Evolutionary conservation across 2,329 filamentous ascomycete genomes (phyloP).

Genomic region (Pyrenophora seminiperda): DNA sequence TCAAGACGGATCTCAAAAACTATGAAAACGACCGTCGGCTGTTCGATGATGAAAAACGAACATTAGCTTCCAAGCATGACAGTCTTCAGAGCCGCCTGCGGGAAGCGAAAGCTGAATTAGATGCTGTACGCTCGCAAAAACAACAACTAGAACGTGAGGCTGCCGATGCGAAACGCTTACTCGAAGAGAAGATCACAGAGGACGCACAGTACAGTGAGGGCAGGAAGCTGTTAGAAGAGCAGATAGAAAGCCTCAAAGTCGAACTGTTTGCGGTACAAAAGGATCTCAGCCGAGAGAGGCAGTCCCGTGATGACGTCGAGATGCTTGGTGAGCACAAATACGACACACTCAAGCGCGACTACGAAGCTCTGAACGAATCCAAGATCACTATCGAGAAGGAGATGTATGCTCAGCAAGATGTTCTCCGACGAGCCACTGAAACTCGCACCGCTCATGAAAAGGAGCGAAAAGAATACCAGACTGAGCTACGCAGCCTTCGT

Average conservation of each 20-base stretch:
- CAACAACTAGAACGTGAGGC: slow-evolving; percentile 85
- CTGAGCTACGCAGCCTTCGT: slow-evolving; percentile 80
- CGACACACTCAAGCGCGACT: slow-evolving; percentile 80
- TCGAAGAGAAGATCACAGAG: slow-evolving; percentile 87
- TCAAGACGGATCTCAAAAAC: slow-evolving; percentile 83
- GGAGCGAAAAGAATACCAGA: slow-evolving; percentile 86
- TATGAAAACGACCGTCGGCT: slow-evolving; percentile 78
- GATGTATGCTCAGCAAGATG: slow-evolving; percentile 93
- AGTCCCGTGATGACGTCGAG: slow-evolving; percentile 92
- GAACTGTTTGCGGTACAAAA: slow-evolving; percentile 84
- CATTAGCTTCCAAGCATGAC: slow-evolving; percentile 76
- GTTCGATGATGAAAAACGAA: slow-evolving; percentile 78
- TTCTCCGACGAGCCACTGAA: slow-evolving; percentile 82
- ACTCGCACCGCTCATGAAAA: slow-evolving; percentile 78
- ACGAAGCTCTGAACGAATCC: slow-evolving; percentile 82
- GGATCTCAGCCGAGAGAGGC: slow-evolving; percentile 86
- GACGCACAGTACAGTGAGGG: slow-evolving; percentile 82
- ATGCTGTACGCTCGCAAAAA: slow-evolving; percentile 84
- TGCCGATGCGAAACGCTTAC: slow-evolving; percentile 80
- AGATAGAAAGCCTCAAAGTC: slow-evolving; percentile 84
- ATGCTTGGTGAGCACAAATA: slow-evolving; percentile 89
- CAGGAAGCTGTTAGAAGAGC: slow-evolving; percentile 79
- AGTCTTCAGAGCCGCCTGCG: slow-evolving; percentile 75
- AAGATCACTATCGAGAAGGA: slow-evolving; percentile 99
- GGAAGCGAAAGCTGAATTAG: slow-evolving; percentile 85